Evolutionary conservation across 768 basidiomycete species (phyloP).

Genomic region (Tylopilus vinaceipallidus): DNA sequence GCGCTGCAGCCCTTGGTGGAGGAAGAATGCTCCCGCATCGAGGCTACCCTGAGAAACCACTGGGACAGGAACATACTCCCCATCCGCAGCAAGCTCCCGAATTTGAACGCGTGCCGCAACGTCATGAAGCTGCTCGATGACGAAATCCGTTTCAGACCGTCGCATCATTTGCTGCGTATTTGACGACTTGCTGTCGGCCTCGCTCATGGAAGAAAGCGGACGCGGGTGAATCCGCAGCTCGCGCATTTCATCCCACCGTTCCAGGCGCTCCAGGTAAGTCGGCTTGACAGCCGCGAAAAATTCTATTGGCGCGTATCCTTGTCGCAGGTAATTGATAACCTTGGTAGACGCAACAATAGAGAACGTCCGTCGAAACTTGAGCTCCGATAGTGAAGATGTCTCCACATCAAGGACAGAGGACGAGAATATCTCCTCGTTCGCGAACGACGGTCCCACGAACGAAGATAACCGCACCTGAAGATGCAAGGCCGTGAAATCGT

Average conservation of each 20-base stretch:
- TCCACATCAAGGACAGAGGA: conserved; percentile 77
- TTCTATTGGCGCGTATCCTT: conserved; percentile 83
- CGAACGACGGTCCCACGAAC: conserved; percentile 68
- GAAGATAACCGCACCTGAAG: conserved; percentile 87
- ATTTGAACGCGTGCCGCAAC: conserved; percentile 87
- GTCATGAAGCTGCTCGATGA: conserved; percentile 85
- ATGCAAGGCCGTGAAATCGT: conserved; percentile 85
- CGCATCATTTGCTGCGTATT: conserved; percentile 75
- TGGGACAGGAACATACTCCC: conserved; percentile 79
- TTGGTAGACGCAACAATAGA: conserved; percentile 73
- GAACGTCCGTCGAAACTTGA: conserved; percentile 83
- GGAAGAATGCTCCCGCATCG: conserved; percentile 81
- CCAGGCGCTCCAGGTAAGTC: conserved; percentile 84
- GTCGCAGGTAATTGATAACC: conserved; percentile 66
- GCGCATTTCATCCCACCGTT: conserved; percentile 91
- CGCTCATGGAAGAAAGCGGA: conserved; percentile 31
- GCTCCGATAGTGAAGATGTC: conserved; percentile 63
- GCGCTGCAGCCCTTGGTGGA: conserved; percentile 93
- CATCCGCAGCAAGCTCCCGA: conserved; percentile 81
- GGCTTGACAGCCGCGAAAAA: conserved; percentile 84
- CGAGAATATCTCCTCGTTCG: conserved; percentile 79
- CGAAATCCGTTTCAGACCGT: conserved; percentile 89
- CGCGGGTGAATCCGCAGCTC: conserved; percentile 59
- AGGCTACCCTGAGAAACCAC: conserved; percentile 72
- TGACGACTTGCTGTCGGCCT: conserved; percentile 39